These are phyloP conservation scores for Kodamaea jinghongensis DNA, from an alignment of 805 yeast species.

Conservation along the genomic window DNA sequence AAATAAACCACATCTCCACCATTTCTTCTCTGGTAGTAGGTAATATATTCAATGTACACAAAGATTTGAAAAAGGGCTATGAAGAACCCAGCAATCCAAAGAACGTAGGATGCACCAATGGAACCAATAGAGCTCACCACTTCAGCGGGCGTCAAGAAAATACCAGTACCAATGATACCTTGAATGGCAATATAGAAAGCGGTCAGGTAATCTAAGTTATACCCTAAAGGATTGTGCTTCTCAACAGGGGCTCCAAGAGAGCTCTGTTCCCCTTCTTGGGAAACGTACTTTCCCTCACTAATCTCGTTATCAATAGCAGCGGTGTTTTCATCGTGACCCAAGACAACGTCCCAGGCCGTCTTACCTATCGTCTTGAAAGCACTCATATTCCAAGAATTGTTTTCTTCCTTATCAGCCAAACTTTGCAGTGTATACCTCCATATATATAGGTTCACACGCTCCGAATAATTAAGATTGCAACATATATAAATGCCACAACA, in stretches of 20 bases:
- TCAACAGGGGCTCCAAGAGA: constrained; percentile 43
- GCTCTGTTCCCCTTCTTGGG: constrained; percentile 15
- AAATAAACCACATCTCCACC: constrained; percentile 40
- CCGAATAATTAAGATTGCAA: too few relatives aligned
- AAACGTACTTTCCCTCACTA: constrained; percentile 5
- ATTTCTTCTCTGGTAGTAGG: constrained; percentile 34
- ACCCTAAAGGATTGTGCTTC: constrained; percentile 34
- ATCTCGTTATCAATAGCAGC: constrained; percentile 4
- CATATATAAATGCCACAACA: too few relatives aligned
- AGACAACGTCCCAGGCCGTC: constrained; percentile 3
- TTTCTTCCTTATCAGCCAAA: too few relatives aligned
- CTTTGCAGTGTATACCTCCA: too few relatives aligned
- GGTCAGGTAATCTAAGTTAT: constrained; percentile 33
- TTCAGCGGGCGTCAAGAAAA: constrained; percentile 66
- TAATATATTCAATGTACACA: constrained; percentile 41
- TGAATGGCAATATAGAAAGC: constrained; percentile 66
- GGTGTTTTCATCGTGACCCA: constrained; percentile 10
- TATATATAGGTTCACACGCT: too few relatives aligned
- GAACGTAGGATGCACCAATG: constrained; percentile 41
- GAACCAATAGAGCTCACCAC: constrained; percentile 48
- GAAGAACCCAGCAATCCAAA: constrained; percentile 43
- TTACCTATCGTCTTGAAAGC: not conserved
- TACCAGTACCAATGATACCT: constrained; percentile 75
- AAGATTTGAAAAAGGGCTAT: constrained; percentile 36
- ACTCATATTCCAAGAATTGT: too few relatives aligned